Base-by-base conservation (phyloP, 352 stramenopile species). In the Globisporangium nagaii region DNA sequence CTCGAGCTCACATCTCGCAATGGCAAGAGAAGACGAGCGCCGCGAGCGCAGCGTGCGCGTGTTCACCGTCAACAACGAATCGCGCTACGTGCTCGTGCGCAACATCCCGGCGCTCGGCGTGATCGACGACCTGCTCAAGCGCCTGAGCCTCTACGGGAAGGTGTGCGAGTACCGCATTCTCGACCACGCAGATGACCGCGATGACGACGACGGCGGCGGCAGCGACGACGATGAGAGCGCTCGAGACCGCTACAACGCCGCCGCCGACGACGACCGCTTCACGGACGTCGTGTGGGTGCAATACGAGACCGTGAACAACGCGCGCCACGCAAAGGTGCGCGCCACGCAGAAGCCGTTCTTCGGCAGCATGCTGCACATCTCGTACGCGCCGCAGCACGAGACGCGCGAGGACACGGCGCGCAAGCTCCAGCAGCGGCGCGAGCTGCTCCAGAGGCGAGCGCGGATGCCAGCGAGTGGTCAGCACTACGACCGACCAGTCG, bases 221-320 rank as follows among this genome's bases (percentile, higher is more conserved):
- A 34, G 13, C 0, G 40, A 24, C 9, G 27, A 66, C 1, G 58
- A 69, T 8, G 58, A 73, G 40, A 12, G 10, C 25, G 10, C 17
- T 37, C 5, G 43, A 50, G 43, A 37, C 25, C n/a, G n/a, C n/a
- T n/a, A n/a, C n/a, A n/a, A n/a, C n/a, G n/a, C n/a, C n/a, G n/a
- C n/a, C n/a, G n/a, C n/a, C n/a, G 49, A 48, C 4, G 54, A 71
- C 25, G 42, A 65, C 17, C 42, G 59, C 13, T 92, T 86, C 56
- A 82, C 70, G 2, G 73, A 92, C 46, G 63, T 69, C 1, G 53
- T 92, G 13, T 90, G 77, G 79, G 57, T 92, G 25, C 55, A 88
- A 44, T 92, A 87, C 62, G 79, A 86, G 62, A 87, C 71, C 27
- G 73, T 87, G 30, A 87, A 86, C 54, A 87, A 87, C 19, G 79